Evolutionary conservation across 352 stramenopile species (phyloP).

Genomic region (Pythium plurisporium): DNA sequence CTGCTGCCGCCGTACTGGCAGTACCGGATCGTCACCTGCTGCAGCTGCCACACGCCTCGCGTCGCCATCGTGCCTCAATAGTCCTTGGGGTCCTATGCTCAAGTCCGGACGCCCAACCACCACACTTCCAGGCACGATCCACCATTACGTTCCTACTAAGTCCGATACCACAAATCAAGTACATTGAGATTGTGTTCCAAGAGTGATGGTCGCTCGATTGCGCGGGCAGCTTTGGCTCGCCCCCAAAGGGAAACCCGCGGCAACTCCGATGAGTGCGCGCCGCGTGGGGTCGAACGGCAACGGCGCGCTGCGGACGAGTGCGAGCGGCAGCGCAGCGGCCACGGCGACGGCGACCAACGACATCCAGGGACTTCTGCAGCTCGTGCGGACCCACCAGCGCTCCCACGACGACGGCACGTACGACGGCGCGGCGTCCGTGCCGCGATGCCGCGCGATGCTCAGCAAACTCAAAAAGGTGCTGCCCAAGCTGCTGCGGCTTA

Average conservation of each 20-base stretch:
- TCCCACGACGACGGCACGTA: slow-evolving; percentile 21
- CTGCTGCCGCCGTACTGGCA: slow-evolving; percentile 56
- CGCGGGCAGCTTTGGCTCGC: slow-evolving; percentile 4
- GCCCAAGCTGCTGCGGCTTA: slow-evolving; percentile 20
- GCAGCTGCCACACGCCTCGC: slow-evolving; percentile 40
- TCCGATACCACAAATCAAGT: slow-evolving; percentile 7
- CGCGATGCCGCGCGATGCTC: slow-evolving; percentile 23
- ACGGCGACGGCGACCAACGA: slow-evolving; percentile 5
- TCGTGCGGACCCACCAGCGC: slow-evolving; percentile 16
- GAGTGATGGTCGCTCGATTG: slow-evolving; percentile 22
- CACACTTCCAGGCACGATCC: slow-evolving; percentile 15
- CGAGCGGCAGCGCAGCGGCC: background rate
- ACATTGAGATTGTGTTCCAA: background rate
- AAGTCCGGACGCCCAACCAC: slow-evolving; percentile 20
- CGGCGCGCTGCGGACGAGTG: background rate
- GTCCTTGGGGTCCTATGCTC: slow-evolving; percentile 2
- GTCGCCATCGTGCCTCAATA: slow-evolving; percentile 30
- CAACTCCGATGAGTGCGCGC: too few species aligned
- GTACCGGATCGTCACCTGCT: slow-evolving; percentile 48
- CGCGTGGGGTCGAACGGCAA: too few species aligned
- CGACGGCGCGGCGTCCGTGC: slow-evolving; percentile 6
- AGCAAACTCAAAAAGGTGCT: slow-evolving; percentile 23
- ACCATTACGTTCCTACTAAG: slow-evolving; percentile 3
- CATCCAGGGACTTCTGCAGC: slow-evolving; percentile 18
- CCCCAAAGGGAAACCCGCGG: slow-evolving; percentile 17